These are phyloP conservation scores for Brassica juncea DNA, from an alignment of 345 rosid genomes.

Conservation along the genomic window DNA sequence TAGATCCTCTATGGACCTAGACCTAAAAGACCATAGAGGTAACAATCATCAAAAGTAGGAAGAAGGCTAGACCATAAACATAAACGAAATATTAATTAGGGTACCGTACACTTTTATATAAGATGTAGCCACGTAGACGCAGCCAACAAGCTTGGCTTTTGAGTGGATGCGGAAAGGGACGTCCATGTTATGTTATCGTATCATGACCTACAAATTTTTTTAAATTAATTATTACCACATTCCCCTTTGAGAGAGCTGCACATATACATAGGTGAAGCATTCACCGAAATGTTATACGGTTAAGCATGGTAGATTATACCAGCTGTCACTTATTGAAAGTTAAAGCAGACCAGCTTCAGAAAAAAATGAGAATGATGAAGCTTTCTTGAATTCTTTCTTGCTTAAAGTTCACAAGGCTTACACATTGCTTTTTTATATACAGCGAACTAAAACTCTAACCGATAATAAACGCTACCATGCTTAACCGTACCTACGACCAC, in stretches of 20 bases:
- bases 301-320: neutral
- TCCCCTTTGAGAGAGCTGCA: neutral
- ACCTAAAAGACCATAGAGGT: conserved; percentile 1
- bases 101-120: conserved; percentile 6
- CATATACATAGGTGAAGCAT: neutral
- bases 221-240: neutral
- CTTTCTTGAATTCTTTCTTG: neutral
- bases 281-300: neutral
- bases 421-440: too few relatives aligned
- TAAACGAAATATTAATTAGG: neutral
- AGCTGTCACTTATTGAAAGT: neutral
- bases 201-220: neutral
- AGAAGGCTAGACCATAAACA: conserved; percentile 18
- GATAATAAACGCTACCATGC: neutral
- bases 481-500: neutral
- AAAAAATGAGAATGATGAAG: neutral
- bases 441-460: too few relatives aligned
- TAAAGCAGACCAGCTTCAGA: neutral
- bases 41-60: conserved; percentile 19
- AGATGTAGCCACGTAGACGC: conserved; percentile 13
- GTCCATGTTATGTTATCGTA: conserved; percentile 14
- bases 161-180: conserved; percentile 13
- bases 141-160: conserved; percentile 33
- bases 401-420: too few relatives aligned
- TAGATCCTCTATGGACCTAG: neutral